Conservation (phyloP, 2,329 filamentous ascomycete species). For the Hymenoscyphus salicellus region DNA sequence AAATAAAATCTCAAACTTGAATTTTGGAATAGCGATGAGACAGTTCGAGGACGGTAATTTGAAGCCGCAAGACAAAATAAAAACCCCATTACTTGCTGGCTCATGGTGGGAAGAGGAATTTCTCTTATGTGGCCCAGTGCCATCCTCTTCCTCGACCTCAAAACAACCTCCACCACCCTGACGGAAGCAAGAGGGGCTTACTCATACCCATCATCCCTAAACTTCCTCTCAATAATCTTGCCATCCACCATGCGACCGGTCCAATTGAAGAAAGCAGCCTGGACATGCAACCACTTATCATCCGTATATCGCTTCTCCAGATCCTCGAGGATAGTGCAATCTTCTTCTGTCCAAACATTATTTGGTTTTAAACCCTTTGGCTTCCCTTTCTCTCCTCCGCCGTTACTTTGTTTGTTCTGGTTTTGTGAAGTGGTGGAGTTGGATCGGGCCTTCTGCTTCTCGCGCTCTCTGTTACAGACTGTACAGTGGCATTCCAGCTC, state of each 20-base stretch:
- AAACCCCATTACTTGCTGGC: neutral
- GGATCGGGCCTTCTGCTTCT: neutral
- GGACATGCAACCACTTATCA: conserved; percentile 34
- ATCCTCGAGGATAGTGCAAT: conserved; percentile 33
- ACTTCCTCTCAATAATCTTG: conserved; percentile 34
- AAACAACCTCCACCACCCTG: neutral
- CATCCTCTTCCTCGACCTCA: neutral
- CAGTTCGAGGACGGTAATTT: neutral
- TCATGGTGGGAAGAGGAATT: neutral
- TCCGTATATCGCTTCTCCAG: conserved; percentile 26
- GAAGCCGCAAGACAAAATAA: neutral
- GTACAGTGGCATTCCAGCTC: neutral
- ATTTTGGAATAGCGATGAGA: neutral
- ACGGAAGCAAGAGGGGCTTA: too few relatives aligned
- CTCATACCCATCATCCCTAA: conserved; percentile 26
- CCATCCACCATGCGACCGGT: conserved; percentile 34
- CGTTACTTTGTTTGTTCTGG: neutral
- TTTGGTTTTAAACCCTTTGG: conserved; percentile 22
- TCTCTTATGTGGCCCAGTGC: neutral
- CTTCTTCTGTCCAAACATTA: conserved; percentile 28
- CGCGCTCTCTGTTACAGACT: neutral
- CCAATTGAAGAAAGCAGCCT: conserved; percentile 35
- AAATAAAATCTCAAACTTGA: neutral
- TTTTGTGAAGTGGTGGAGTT: neutral
- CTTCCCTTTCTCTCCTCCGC: neutral